These are phyloP conservation scores for Starmerella sp. DNA, from an alignment of 805 yeast species.

Conservation along the genomic window DNA sequence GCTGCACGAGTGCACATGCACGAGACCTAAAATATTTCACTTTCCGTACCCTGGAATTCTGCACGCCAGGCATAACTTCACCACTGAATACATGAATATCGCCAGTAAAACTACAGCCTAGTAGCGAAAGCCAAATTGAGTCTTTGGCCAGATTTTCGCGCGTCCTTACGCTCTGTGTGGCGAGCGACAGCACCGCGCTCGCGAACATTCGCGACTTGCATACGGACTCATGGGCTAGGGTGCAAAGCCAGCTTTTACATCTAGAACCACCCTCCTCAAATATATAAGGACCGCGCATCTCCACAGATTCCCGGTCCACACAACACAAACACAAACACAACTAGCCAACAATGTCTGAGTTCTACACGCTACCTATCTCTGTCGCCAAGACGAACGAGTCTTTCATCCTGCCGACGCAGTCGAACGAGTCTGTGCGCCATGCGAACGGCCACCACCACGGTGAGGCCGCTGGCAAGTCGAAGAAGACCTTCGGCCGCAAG, in stretches of 20 bases:
- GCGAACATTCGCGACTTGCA: background rate
- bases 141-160: background rate
- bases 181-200: background rate
- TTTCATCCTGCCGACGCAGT: constrained; percentile 14
- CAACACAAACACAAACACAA: background rate
- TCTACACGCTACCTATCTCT: constrained; percentile 19
- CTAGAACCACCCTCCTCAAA: background rate
- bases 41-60: background rate
- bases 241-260: background rate
- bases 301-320: background rate
- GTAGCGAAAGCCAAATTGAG: background rate
- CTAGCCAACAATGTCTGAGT: constrained; percentile 15
- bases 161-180: background rate
- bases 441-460: background rate
- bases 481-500: background rate
- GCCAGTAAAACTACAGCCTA: background rate
- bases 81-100: background rate
- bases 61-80: background rate
- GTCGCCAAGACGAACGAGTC: constrained; percentile 20
- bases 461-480: background rate
- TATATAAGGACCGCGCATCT: background rate
- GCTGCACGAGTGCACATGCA: background rate
- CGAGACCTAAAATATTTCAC: background rate
- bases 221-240: background rate
- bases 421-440: constrained; percentile 9